Evolutionary conservation across 2,329 filamentous ascomycete genomes (phyloP).

Genomic region (Elsinoe perseae): DNA sequence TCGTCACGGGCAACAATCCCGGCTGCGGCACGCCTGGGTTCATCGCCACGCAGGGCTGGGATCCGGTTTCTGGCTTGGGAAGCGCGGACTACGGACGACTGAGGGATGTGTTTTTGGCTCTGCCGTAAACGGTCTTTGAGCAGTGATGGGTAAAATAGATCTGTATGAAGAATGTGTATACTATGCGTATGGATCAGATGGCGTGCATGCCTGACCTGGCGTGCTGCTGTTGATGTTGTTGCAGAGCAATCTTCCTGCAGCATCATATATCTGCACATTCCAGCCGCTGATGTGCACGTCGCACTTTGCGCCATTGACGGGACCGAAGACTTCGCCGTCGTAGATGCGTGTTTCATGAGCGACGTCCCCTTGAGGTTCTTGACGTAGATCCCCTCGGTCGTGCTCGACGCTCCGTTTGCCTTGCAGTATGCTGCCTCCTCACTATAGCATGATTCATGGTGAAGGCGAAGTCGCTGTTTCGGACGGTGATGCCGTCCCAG

Average conservation of each 20-base stretch:
- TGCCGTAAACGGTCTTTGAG: slow-evolving; percentile 20
- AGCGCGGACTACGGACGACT: slow-evolving; percentile 25
- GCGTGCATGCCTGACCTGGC: not conserved
- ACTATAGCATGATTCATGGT: slow-evolving; percentile 41
- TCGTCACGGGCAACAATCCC: slow-evolving; percentile 21
- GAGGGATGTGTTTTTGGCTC: slow-evolving; percentile 23
- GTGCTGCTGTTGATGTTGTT: not conserved
- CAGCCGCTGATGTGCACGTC: slow-evolving; percentile 30
- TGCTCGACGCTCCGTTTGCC: slow-evolving; percentile 30
- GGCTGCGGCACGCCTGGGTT: slow-evolving; percentile 22
- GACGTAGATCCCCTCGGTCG: slow-evolving; percentile 32
- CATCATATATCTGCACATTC: slow-evolving; percentile 26
- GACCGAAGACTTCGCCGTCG: slow-evolving; percentile 35
- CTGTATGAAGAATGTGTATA: not conserved
- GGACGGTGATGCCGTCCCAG: slow-evolving; percentile 33
- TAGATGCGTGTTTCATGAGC: slow-evolving; percentile 31
- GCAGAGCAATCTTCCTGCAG: not conserved
- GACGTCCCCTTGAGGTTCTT: slow-evolving; percentile 35
- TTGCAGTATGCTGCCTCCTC: slow-evolving; percentile 33
- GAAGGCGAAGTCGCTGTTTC: slow-evolving; percentile 37
- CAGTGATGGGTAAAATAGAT: not conserved
- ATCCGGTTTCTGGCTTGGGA: slow-evolving; percentile 26
- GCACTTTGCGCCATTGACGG: slow-evolving; percentile 31
- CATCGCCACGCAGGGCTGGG: slow-evolving; percentile 20
- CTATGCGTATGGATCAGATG: not conserved